Evolutionary conservation across 352 stramenopile genomes (phyloP).

Genomic region (Pythium periplocum): DNA sequence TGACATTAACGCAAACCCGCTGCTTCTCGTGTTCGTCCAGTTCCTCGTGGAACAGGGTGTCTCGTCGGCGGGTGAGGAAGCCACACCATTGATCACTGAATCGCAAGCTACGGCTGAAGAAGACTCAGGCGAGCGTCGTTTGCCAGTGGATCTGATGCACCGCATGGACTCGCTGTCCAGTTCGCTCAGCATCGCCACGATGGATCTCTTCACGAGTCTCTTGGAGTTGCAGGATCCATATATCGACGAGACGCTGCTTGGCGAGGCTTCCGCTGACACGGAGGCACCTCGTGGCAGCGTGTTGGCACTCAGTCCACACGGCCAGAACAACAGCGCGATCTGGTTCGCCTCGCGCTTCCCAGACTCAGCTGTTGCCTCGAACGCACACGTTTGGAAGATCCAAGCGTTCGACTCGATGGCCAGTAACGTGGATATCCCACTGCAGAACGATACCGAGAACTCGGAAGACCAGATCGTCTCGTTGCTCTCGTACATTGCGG

Average conservation of each 20-base stretch:
- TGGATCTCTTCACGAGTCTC: conserved; percentile 75
- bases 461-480: conserved; percentile 69
- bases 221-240: conserved; percentile 63
- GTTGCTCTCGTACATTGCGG: conserved; percentile 78
- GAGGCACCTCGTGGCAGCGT: not conserved
- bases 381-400: conserved; percentile 81
- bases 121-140: conserved; percentile 18
- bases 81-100: not conserved
- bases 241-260: conserved; percentile 54
- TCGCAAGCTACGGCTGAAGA: conserved; percentile 2
- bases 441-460: conserved; percentile 11
- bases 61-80: not conserved
- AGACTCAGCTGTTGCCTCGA: conserved; percentile 65
- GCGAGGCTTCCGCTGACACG: conserved; percentile 4
- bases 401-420: conserved; percentile 48
- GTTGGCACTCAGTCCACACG: conserved; percentile 17
- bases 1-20: conserved; percentile 63
- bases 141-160: conserved; percentile 69
- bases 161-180: conserved; percentile 78
- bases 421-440: conserved; percentile 50
- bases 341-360: conserved; percentile 83
- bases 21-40: conserved; percentile 72
- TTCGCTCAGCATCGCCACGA: conserved; percentile 75
- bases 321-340: conserved; percentile 38
- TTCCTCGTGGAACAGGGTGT: conserved; percentile 43